Evolutionary conservation across 192 early-diverging fungal genomes (phyloP).

Genomic region (Backusella tarrabulga): DNA sequence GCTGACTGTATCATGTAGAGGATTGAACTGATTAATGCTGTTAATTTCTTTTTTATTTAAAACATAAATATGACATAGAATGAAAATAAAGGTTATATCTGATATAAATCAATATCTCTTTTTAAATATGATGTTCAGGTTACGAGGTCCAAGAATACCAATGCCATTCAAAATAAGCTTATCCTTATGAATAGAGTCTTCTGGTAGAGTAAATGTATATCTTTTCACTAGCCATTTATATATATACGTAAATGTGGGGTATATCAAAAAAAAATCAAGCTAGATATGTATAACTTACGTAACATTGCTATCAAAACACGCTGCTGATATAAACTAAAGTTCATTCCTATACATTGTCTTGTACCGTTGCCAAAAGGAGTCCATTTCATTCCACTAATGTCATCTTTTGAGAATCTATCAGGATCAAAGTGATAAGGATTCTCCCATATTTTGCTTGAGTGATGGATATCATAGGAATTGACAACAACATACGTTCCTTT

Average conservation of each 20-base stretch:
- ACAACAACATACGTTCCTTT: slow-evolving; percentile 19
- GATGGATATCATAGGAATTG: slow-evolving; percentile 17
- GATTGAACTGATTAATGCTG: background rate
- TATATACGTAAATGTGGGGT: background rate
- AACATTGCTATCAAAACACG: slow-evolving; percentile 54
- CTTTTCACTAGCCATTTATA: slow-evolving; percentile 14
- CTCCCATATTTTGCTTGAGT: slow-evolving; percentile 28
- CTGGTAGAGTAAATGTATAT: slow-evolving; percentile 16
- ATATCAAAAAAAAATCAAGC: background rate
- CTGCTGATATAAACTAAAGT: slow-evolving; percentile 63
- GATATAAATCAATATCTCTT: slow-evolving; percentile 13
- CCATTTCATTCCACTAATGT: slow-evolving; percentile 25
- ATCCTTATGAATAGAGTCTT: slow-evolving; percentile 18
- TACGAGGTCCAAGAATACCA: slow-evolving; percentile 9
- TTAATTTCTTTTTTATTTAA: background rate
- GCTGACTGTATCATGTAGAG: too few relatives aligned
- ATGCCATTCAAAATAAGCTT: background rate
- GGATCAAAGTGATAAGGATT: slow-evolving; percentile 48
- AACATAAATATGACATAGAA: background rate
- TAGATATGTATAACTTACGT: slow-evolving; percentile 22
- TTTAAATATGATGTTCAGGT: slow-evolving; percentile 4
- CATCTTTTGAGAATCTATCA: slow-evolving; percentile 39
- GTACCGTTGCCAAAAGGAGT: slow-evolving; percentile 60
- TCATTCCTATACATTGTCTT: slow-evolving; percentile 63
- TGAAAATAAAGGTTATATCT: background rate